These are phyloP conservation scores for Buddleja alternifolia DNA, from an alignment of 257 asterid species.

Conservation along the genomic window DNA sequence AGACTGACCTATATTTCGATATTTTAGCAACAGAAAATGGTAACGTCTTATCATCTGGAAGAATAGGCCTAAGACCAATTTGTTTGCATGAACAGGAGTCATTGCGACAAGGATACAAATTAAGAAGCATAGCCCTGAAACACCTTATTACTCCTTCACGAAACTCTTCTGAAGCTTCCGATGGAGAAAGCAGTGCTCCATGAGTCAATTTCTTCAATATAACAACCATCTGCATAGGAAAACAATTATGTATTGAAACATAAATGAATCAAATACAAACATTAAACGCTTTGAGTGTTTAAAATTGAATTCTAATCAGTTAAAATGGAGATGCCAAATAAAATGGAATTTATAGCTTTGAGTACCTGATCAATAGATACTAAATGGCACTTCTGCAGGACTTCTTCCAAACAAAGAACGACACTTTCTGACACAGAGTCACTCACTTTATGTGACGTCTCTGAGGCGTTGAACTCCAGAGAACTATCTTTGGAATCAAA, in stretches of 20 bases:
- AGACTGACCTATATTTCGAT: constrained; percentile 33
- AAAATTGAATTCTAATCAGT: constrained; percentile 1
- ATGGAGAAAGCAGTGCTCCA: constrained; percentile 81
- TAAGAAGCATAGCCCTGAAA: constrained; percentile 72
- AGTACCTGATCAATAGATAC: constrained; percentile 90
- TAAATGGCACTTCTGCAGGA: constrained; percentile 70
- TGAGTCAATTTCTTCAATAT: constrained; percentile 79
- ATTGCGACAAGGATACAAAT: constrained; percentile 65
- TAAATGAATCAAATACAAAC: background rate
- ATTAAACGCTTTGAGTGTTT: background rate
- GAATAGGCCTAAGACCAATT: constrained; percentile 46
- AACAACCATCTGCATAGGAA: constrained; percentile 67
- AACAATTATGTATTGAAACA: constrained; percentile 16
- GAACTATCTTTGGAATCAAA: constrained; percentile 39
- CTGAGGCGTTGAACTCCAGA: constrained; percentile 32
- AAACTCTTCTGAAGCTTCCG: constrained; percentile 94
- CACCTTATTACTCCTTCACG: constrained; percentile 88
- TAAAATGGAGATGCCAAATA: background rate
- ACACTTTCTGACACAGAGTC: constrained; percentile 81
- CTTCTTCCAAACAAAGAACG: constrained; percentile 77
- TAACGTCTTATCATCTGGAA: constrained; percentile 45
- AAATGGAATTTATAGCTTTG: constrained; percentile 14
- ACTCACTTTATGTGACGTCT: constrained; percentile 46
- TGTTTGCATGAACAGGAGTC: constrained; percentile 75
- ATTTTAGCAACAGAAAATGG: constrained; percentile 35